phyloP scores from a whole-genome alignment of 176 grass and related monocot species.

The Carex littledalei region DNA sequence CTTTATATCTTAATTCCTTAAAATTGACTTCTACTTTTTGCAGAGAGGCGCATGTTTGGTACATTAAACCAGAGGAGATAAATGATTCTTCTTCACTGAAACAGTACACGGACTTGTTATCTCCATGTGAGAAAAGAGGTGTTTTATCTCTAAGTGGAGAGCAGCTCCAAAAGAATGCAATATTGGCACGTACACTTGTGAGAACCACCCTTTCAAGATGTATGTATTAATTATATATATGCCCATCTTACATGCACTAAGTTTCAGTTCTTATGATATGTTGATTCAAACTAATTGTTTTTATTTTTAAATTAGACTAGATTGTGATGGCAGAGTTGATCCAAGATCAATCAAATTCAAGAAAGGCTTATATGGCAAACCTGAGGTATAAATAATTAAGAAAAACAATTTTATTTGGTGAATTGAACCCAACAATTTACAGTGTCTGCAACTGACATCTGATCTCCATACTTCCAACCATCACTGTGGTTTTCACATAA shows the following conservation, averaged over 20 bases:
- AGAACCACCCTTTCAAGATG: constrained; percentile 95
- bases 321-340: constrained; percentile 56
- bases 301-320: constrained; percentile 68
- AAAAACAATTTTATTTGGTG: background rate
- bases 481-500: background rate
- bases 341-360: constrained; percentile 81
- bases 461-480: background rate
- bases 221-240: constrained; percentile 32
- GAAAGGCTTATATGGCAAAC: constrained; percentile 88
- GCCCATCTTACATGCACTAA: background rate
- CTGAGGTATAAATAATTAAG: constrained; percentile 56
- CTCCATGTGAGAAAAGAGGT: constrained; percentile 53
- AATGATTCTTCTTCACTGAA: constrained; percentile 55
- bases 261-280: background rate
- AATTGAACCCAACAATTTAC: background rate
- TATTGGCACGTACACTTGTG: constrained; percentile 58
- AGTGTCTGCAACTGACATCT: background rate
- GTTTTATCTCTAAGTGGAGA: constrained; percentile 51
- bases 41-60: constrained; percentile 93
- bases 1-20: background rate
- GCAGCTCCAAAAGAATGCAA: constrained; percentile 45
- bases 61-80: constrained; percentile 71
- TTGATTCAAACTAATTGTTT: background rate
- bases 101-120: constrained; percentile 66
- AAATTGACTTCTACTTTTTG: background rate